Evolutionary conservation across 1,284 basidiomycete species (phyloP), one percentile per base, ranked within the genome.

Genomic region (Abortiporus biennis): DNA sequence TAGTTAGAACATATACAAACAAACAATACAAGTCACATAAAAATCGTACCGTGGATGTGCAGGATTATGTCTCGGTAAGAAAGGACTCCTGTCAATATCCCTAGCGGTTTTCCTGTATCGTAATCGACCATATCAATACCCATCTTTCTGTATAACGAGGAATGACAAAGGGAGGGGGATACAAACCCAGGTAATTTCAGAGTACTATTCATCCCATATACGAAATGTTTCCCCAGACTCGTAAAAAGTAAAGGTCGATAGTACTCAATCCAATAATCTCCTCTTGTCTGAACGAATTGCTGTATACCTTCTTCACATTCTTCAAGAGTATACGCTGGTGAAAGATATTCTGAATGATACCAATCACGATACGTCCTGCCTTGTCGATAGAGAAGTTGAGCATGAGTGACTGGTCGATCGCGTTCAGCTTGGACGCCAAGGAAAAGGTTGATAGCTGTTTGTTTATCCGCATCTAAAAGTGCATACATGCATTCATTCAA

Each of bases 371-470:
- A 96, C 13, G 69, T 16, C 9, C 20, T 85, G 39, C 69, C 74
- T 19, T 76, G 72, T 15, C 73, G 69, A 1, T 71, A 66, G 0
- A 72, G 64, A 8, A 13, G 11, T 8, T 6, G 15, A 5, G 12
- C 9, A 15, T 68, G 69, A 1, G 63, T 57, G 23, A 71, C 64
- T 0, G 69, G 64, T 36, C 71, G 71, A 50, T 85, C 81, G 21
- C 63, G 67, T n/a, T 4, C 19, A 13, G 31, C 15, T 32, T 80
- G 74, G 2, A 96, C 78, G 11, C 95, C 94, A 2, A 99, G 80
- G 62, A 99, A 99, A 19, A 98, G 74, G 61, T 99, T 95, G 61
- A 98, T 99, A 0, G 96, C 93, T 1, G 89, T 79, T 64, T 99
- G 96, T 63, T 99, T 99, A 64, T 99, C 96, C 1, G 92, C 93